These are phyloP conservation scores for Selenicereus undatus DNA, from an alignment of 148 eudicot genomes.

Conservation along the genomic window DNA sequence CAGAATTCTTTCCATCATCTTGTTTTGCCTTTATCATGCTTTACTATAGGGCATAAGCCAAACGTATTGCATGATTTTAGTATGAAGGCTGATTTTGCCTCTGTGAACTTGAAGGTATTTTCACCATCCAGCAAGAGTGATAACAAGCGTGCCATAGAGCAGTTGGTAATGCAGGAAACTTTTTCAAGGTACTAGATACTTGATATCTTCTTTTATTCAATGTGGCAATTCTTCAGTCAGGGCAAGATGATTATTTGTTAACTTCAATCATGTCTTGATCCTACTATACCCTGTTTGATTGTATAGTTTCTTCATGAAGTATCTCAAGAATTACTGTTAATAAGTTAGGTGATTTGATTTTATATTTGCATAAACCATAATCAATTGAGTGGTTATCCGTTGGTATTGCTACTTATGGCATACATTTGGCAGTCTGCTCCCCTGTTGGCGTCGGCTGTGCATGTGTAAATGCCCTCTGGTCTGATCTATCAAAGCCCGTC, in stretches of 20 bases:
- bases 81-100: conserved; percentile 12
- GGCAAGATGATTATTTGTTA: neutral
- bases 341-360: too few species aligned
- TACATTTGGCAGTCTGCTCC: neutral
- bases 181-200: conserved; percentile 58
- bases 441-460: neutral
- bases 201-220: neutral
- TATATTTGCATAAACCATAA: too few species aligned
- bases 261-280: neutral
- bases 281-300: neutral
- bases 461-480: neutral
- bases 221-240: neutral
- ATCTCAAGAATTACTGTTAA: too few species aligned
- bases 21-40: neutral
- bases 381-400: too few species aligned
- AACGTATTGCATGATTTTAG: neutral
- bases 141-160: conserved; percentile 51
- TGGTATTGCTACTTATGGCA: too few species aligned
- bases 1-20: neutral
- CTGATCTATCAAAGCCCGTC: neutral
- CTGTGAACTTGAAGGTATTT: conserved; percentile 25
- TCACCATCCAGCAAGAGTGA: conserved; percentile 42
- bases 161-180: conserved; percentile 60
- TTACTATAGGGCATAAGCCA: neutral
- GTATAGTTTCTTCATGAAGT: too few species aligned